Percentiles rank a stretch among this genome's conserved stretches.
These are phyloP conservation scores for Blakeslea trispora DNA, from an alignment of 371 early-diverging fungal genomes.

Conservation along the genomic window DNA sequence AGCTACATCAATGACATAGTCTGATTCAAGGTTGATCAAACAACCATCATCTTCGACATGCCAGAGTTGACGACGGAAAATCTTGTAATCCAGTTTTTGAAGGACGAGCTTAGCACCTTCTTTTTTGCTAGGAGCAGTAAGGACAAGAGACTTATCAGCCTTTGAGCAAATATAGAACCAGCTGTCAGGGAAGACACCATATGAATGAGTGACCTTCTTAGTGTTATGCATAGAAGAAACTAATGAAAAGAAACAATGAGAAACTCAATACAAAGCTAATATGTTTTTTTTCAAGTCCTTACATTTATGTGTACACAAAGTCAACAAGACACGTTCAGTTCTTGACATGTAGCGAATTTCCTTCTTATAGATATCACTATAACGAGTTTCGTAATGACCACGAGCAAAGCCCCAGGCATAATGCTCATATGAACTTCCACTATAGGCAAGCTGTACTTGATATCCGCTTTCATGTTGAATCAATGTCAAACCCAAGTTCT, in stretches of 20 bases:
- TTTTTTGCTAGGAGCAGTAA: constrained; percentile 27
- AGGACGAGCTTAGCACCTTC: constrained; percentile 36
- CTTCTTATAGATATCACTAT: constrained; percentile 35
- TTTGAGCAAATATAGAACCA: constrained; percentile 50
- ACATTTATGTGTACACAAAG: constrained; percentile 15
- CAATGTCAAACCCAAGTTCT: constrained; percentile 35
- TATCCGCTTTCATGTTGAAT: constrained; percentile 19
- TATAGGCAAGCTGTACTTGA: constrained; percentile 32
- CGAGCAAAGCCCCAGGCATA: constrained; percentile 36
- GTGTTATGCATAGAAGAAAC: constrained; percentile 16
- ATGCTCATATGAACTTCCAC: constrained; percentile 23
- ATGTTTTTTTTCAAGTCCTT: background rate
- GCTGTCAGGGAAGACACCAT: constrained; percentile 45
- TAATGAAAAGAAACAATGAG: background rate
- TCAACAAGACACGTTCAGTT: constrained; percentile 34
- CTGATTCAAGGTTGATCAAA: constrained; percentile 50
- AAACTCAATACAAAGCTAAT: background rate
- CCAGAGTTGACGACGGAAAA: constrained; percentile 58
- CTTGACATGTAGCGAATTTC: constrained; percentile 24
- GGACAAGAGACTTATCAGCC: constrained; percentile 31
- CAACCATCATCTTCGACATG: constrained; percentile 51
- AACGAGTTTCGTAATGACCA: constrained; percentile 34
- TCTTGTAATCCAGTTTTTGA: constrained; percentile 36
- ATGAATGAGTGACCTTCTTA: constrained; percentile 32
- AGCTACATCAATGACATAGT: constrained; percentile 54